Evolutionary conservation across 371 early-diverging fungal genomes (phyloP).

Genomic region (Mucor piriformis): DNA sequence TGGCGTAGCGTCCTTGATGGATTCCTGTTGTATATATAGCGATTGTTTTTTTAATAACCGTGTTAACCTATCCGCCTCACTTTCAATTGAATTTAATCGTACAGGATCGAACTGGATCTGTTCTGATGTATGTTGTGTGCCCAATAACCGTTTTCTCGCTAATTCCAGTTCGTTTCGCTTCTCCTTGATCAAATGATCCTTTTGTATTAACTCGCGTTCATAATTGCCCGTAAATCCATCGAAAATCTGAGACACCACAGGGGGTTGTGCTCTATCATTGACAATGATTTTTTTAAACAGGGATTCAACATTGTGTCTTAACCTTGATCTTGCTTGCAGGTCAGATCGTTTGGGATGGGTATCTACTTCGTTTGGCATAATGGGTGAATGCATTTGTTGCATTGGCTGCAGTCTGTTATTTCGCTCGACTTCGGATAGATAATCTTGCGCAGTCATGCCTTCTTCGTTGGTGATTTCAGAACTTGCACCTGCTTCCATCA

Average conservation of each 20-base stretch:
- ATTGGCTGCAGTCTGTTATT: slow-evolving; percentile 11
- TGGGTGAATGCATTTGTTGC: slow-evolving; percentile 12
- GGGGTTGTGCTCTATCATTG: slow-evolving; percentile 15
- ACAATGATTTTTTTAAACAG: slow-evolving; percentile 20
- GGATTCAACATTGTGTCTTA: slow-evolving; percentile 20
- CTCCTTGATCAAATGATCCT: slow-evolving; percentile 36
- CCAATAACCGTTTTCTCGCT: slow-evolving; percentile 30
- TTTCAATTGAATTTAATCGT: slow-evolving; percentile 13
- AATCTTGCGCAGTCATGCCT: slow-evolving; percentile 71
- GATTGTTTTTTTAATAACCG: slow-evolving; percentile 10
- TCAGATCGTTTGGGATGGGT: slow-evolving; percentile 23
- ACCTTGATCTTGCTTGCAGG: slow-evolving; percentile 22
- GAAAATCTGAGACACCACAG: slow-evolving; percentile 30
- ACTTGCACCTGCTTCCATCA: slow-evolving; percentile 86
- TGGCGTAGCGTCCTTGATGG: slow-evolving; percentile 9
- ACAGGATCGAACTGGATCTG: slow-evolving; percentile 27
- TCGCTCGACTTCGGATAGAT: slow-evolving; percentile 48
- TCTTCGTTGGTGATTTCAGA: slow-evolving; percentile 73
- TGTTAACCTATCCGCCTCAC: slow-evolving; percentile 3
- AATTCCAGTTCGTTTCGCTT: slow-evolving; percentile 31
- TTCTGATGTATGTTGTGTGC: slow-evolving; percentile 27
- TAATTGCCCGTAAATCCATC: slow-evolving; percentile 36
- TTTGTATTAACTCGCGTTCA: slow-evolving; percentile 35
- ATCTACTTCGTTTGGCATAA: neutral
- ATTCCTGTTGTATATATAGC: slow-evolving; percentile 8